Evolutionary conservation across 2,329 filamentous ascomycete species (phyloP).

Genomic region (Leptosphaerulina australis): DNA sequence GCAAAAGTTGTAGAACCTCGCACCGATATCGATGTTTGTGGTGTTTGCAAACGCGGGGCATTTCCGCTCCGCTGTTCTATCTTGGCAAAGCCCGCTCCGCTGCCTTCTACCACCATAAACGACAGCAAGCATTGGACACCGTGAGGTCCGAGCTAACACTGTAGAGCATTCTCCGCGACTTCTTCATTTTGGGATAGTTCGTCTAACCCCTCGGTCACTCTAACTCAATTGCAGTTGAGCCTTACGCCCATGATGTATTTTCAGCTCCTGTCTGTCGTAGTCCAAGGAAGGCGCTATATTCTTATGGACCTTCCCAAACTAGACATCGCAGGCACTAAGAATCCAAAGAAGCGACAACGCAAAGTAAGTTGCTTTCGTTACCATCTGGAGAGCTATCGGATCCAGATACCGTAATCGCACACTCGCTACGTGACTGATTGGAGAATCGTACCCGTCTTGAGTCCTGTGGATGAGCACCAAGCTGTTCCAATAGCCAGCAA

Average conservation of each 20-base stretch:
- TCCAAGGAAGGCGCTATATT: neutral
- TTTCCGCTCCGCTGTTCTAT: neutral
- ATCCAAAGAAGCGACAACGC: neutral
- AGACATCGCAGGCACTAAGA: neutral
- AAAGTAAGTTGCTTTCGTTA: neutral
- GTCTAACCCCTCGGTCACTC: neutral
- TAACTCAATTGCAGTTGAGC: neutral
- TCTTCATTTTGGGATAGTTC: neutral
- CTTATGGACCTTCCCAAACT: neutral
- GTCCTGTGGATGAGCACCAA: conserved; percentile 9
- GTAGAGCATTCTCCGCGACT: conserved; percentile 1
- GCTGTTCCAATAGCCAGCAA: conserved; percentile 9
- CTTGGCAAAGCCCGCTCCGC: conserved; percentile 6
- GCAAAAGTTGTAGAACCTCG: conserved; percentile 5
- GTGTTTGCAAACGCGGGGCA: conserved; percentile 14
- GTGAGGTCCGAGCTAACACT: neutral
- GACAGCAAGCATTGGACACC: neutral
- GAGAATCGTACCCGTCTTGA: neutral
- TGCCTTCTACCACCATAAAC: neutral
- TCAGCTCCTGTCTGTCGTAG: neutral
- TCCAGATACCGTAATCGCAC: neutral
- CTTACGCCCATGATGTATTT: neutral
- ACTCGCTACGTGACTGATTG: conserved; percentile 6
- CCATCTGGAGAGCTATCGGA: neutral
- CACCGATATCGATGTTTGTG: conserved; percentile 10